Conservation (phyloP, 805 yeast genomes). For the Ogataea siamensis region DNA sequence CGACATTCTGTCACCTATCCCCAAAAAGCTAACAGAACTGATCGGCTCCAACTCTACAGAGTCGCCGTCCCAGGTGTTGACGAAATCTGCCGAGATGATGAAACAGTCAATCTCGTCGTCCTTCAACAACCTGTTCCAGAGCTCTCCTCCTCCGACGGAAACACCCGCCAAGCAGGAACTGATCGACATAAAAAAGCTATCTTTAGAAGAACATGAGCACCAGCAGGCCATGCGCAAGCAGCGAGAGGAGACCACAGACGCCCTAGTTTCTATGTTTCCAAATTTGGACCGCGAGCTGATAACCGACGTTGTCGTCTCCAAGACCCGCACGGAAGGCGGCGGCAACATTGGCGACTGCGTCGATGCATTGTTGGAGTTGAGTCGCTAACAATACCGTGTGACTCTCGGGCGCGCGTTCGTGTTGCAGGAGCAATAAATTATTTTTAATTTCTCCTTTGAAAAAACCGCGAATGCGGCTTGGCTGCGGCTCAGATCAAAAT, state of each 20-base stretch:
- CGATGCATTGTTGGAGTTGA: slow-evolving; percentile 50
- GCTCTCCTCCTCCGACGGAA: slow-evolving; percentile 17
- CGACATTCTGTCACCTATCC: slow-evolving; percentile 26
- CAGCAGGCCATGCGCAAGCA: slow-evolving; percentile 41
- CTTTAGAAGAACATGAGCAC: slow-evolving; percentile 32
- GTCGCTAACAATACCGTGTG: slow-evolving; percentile 7
- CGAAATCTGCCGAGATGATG: slow-evolving; percentile 37
- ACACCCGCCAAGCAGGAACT: slow-evolving; percentile 21
- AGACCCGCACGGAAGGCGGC: slow-evolving; percentile 28
- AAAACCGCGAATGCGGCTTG: slow-evolving; percentile 12
- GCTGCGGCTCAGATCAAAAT: slow-evolving; percentile 13
- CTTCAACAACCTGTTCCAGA: slow-evolving; percentile 23
- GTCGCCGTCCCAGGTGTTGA: slow-evolving; percentile 36
- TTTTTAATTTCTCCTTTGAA: slow-evolving; percentile 2
- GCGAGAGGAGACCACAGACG: slow-evolving; percentile 43
- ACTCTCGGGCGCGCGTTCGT: slow-evolving; percentile 6
- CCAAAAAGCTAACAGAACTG: slow-evolving; percentile 26
- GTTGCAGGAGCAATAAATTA: slow-evolving; percentile 7
- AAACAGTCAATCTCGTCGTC: slow-evolving; percentile 35
- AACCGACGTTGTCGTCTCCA: slow-evolving; percentile 65
- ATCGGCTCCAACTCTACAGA: slow-evolving; percentile 25
- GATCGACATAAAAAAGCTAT: slow-evolving; percentile 29
- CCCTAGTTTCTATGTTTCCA: slow-evolving; percentile 72
- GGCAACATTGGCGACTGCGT: slow-evolving; percentile 68
- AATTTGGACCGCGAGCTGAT: slow-evolving; percentile 64